Base-by-base conservation (phyloP, 192 early-diverging fungal genomes). In the Allomyces javanicus region DNA sequence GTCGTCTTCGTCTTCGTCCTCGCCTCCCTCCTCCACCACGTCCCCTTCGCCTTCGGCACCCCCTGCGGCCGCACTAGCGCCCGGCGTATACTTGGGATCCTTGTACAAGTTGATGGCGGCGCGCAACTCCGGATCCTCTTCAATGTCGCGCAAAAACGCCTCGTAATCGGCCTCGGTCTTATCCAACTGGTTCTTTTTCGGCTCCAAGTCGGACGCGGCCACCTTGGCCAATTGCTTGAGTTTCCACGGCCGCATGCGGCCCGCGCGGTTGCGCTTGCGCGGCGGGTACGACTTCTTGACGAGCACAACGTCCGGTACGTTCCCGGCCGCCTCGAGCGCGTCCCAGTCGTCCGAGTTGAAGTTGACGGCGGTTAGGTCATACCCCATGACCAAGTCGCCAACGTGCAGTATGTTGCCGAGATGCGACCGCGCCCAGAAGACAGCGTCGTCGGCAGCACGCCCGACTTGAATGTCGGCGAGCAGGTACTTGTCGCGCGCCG, bases 71-170 rank as follows among this genome's bases (percentile, higher is more conserved):
- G 22, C 66, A 68, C 62, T 26, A 63, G 63, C 24, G 25, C 63
- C 72, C 22, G 63, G 66, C 14, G 74, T 25, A 25, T 33, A 12
- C 24, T 64, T 67, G 22, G 74, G 69, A 70, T 69, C 72, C 78
- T 93, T 96, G 83, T 92, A 99, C 63, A 99, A 80, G 69, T 99
- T 96, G 69, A 99, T 78, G 70, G 89, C 90, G 67, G 89, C 87
- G 66, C 96, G 82, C 67, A 97, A 81, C 77, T 99, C 96, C 26
- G 91, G 81, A 79, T 99, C 96, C 76, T 99, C 96, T 77, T 99
- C 96, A 62, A 99, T 77, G 78, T 99, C 96, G 70, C 92, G 86
- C 86, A 96, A 77, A 79, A 99, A 99, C 71, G 89, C 71, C 74
- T 99, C 96, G 72, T 87, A 89, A 76, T 99, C 96, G 61, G 86